Evolutionary conservation across 2,329 filamentous ascomycete species (phyloP).

Genomic region (Calonectria pteridis): DNA sequence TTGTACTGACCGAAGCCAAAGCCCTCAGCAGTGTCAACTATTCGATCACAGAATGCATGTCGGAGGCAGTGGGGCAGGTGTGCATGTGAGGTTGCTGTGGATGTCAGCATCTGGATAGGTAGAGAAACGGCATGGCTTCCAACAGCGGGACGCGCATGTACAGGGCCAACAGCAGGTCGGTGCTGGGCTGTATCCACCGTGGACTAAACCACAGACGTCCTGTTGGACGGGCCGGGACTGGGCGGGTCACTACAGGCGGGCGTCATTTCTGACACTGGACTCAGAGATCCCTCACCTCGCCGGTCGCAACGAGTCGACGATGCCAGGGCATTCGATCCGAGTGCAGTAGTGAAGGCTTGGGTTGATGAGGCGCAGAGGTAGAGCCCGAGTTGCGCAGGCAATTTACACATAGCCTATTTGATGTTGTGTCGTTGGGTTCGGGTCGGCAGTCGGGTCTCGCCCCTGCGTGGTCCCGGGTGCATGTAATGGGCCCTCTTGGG

Average conservation of each 20-base stretch:
- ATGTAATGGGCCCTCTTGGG: conserved; percentile 14
- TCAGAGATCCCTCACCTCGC: conserved; percentile 29
- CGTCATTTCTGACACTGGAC: conserved; percentile 29
- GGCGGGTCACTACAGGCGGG: conserved; percentile 9
- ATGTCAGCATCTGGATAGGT: conserved; percentile 15
- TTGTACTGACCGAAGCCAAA: background rate
- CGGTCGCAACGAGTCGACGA: conserved; percentile 1
- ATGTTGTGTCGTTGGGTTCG: conserved; percentile 11
- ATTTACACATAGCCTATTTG: background rate
- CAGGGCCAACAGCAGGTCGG: conserved; percentile 38
- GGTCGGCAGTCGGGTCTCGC: conserved; percentile 13
- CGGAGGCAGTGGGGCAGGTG: conserved; percentile 13
- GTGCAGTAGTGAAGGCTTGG: background rate
- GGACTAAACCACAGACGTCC: conserved; percentile 28
- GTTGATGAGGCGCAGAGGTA: conserved; percentile 5
- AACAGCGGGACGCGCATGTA: conserved; percentile 31
- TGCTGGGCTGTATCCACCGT: conserved; percentile 37
- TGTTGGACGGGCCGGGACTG: conserved; percentile 25
- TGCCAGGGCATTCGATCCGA: conserved; percentile 9
- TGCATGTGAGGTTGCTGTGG: conserved; percentile 27
- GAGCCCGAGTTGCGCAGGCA: background rate
- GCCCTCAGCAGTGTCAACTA: conserved; percentile 18
- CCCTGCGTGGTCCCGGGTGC: conserved; percentile 9
- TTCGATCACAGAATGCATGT: conserved; percentile 1
- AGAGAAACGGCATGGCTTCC: conserved; percentile 36